Evolutionary conservation across 805 yeast genomes (phyloP).

Genomic region (Metschnikowia shivogae): DNA sequence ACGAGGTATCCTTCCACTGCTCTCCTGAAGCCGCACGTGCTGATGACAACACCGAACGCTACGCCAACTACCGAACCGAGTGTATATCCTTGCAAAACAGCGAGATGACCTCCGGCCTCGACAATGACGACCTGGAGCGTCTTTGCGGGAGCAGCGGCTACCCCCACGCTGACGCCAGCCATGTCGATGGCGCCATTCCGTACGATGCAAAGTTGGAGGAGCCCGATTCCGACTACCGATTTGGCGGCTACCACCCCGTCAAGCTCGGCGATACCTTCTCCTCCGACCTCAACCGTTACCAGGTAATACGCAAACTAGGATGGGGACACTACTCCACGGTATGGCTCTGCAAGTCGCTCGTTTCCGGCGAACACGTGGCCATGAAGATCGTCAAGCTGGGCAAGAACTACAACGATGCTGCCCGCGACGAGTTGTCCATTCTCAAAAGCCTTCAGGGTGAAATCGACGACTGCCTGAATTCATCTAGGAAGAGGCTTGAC

Average conservation of each 20-base stretch:
- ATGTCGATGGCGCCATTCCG: constrained; percentile 12
- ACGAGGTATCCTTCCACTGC: neutral
- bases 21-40: neutral
- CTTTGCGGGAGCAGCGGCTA: neutral
- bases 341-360: constrained; percentile 44
- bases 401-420: constrained; percentile 86
- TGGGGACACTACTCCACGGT: constrained; percentile 94
- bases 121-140: constrained; percentile 2
- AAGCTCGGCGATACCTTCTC: constrained; percentile 81
- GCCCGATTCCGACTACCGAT: constrained; percentile 74
- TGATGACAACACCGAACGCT: constrained; percentile 8
- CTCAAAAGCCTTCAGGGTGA: constrained; percentile 71
- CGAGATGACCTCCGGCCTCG: constrained; percentile 31
- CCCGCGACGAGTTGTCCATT: constrained; percentile 81
- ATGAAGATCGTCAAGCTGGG: constrained; percentile 92
- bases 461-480: constrained; percentile 3
- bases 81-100: constrained; percentile 36
- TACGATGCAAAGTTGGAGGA: constrained; percentile 58
- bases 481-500: neutral
- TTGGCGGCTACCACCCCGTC: constrained; percentile 97
- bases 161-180: neutral
- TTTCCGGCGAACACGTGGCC: constrained; percentile 92
- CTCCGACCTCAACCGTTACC: constrained; percentile 55
- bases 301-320: constrained; percentile 83
- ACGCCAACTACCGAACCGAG: constrained; percentile 32